Evolutionary conservation across 305 asterid genomes (phyloP).

Genomic region (Fraxinus albicans): DNA sequence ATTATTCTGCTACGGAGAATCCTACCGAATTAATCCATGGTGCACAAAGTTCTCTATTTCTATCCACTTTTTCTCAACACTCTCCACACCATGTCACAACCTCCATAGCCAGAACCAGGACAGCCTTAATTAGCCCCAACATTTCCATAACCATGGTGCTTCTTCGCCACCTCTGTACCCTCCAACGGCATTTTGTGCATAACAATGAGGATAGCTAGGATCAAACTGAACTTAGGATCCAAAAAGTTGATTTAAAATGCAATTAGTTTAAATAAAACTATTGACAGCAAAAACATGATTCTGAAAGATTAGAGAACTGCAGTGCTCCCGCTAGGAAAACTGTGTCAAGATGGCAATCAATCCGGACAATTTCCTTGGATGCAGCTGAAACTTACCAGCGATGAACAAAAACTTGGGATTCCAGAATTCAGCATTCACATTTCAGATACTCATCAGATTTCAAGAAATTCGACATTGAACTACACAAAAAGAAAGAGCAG

Average conservation of each 20-base stretch:
- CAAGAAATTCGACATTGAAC: not conserved
- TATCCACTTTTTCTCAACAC: slow-evolving; percentile 8
- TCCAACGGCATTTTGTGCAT: not conserved
- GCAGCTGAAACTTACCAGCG: not conserved
- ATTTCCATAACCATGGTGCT: not conserved
- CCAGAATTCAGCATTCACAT: not conserved
- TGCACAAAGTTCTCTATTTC: slow-evolving; percentile 42
- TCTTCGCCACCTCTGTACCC: not conserved
- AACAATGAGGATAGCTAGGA: not conserved
- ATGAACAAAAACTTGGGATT: not conserved
- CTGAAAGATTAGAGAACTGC: not conserved
- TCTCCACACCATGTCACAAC: not conserved
- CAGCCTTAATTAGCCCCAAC: not conserved
- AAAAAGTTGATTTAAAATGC: not conserved
- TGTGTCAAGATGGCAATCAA: not conserved
- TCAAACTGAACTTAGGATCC: not conserved
- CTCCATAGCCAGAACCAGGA: not conserved
- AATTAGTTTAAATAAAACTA: not conserved
- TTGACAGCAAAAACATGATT: not conserved
- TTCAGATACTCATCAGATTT: not conserved
- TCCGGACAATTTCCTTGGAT: not conserved
- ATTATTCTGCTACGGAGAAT: slow-evolving; percentile 55
- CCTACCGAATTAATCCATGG: slow-evolving; percentile 43
- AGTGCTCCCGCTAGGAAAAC: not conserved
- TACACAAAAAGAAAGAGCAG: not conserved